These are phyloP conservation scores for Neolentinus lepideus DNA, from an alignment of 1,284 basidiomycete species.

Conservation along the genomic window DNA sequence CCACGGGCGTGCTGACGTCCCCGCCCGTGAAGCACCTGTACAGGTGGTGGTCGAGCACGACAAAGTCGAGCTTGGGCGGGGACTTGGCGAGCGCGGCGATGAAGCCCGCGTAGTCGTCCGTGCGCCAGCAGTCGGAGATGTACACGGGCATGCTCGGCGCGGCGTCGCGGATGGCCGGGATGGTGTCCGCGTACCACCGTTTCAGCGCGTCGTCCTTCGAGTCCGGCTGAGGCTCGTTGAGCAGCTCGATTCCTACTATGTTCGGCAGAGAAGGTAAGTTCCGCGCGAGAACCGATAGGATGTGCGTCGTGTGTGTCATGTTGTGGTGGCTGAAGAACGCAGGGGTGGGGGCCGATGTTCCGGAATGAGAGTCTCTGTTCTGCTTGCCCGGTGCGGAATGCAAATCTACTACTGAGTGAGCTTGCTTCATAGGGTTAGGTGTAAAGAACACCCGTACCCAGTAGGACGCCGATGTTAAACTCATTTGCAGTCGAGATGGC, in stretches of 20 bases:
- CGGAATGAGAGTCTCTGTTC: conserved; percentile 60
- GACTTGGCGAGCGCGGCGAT: conserved; percentile 25
- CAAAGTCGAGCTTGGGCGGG: conserved; percentile 28
- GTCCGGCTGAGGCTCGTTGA: conserved; percentile 74
- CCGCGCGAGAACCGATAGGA: conserved; percentile 36
- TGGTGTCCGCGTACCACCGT: conserved; percentile 60
- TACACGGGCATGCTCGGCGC: conserved; percentile 54
- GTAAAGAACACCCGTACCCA: conserved; percentile 40
- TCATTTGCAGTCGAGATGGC: conserved; percentile 59
- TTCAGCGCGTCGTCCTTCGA: conserved; percentile 42
- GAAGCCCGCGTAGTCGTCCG: conserved; percentile 58
- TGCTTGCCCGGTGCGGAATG: conserved; percentile 77
- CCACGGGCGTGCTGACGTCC: conserved; percentile 52
- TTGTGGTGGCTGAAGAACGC: conserved; percentile 46
- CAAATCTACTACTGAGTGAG: conserved; percentile 51
- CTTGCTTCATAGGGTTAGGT: conserved; percentile 2
- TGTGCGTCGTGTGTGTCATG: conserved; percentile 47
- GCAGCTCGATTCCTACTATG: conserved; percentile 74
- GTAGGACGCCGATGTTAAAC: conserved; percentile 71
- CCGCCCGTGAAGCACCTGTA: conserved; percentile 75
- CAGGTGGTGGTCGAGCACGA: conserved; percentile 79
- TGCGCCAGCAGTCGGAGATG: conserved; percentile 76
- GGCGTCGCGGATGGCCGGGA: conserved; percentile 41
- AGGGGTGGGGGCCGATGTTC: conserved; percentile 44
- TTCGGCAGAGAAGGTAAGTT: conserved; percentile 50